Base-by-base conservation (phyloP, 2,329 filamentous ascomycete genomes). In the Bipolaris sorokiniana region DNA sequence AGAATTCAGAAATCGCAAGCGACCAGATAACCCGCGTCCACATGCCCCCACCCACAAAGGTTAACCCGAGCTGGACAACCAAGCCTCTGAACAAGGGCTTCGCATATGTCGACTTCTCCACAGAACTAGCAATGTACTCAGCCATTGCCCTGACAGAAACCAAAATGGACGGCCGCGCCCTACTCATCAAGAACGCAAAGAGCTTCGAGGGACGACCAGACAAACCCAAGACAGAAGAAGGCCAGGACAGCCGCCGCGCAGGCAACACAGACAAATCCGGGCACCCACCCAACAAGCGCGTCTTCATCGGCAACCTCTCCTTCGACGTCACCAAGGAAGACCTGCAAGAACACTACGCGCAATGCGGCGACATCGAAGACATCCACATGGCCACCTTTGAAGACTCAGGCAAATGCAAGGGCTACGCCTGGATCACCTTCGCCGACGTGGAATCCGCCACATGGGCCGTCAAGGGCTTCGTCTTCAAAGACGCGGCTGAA, bases 381-480 rank as follows among this genome's bases (percentile, higher is more conserved):
- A 85, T 92, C 63, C 94, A 96, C 78, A 82, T 98, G 65, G 95
- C 95, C 2, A 97, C 93, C 0, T 99, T 99, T 73, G 91, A 98
- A 77, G 96, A 99, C 76, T 89, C 89, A 18, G 95, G 95, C 41
- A 99, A 98, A 80, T 99, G 95, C 82, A 98, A 98, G 80, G 96
- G 95, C 16, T 99, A 90, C 78, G 95, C 89, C 5, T 99, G 95
- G 93, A 87, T 99, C 59, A 91, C 91, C 60, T 99, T 98, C 77
- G 88, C 89, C 72, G 88, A 92, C 48, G 73, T 93, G 10, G 87
- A 90, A 54, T 85, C 89, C 0, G 92, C 92, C 0, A 86, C 88
- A 48, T 84, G 84, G 69, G 91, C 90, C 3, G 92, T 96, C 63
- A 88, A 88, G 73, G 94, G 94, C 0, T 97, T 90, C 68, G 84